A percentile compares a stretch with the other conserved stretches of the same genome.
Evolutionary conservation across 2,329 filamentous ascomycete species (phyloP).

Genomic region (Pezicula radicicola): DNA sequence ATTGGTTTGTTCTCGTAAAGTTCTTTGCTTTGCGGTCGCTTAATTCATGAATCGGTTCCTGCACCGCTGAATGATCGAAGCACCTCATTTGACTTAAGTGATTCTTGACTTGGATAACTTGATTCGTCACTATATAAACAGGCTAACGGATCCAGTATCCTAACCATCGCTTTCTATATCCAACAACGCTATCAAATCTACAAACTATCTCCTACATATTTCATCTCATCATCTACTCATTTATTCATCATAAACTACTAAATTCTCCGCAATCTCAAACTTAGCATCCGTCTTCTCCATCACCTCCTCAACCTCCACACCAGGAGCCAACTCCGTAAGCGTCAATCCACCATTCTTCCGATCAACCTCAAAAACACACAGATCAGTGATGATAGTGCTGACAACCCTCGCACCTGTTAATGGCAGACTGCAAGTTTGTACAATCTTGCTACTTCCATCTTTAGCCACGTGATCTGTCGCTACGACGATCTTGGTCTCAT

Average conservation of each 20-base stretch:
- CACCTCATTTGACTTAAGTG: too few relatives aligned
- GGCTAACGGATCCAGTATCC: too few relatives aligned
- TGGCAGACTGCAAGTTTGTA: conserved; percentile 60
- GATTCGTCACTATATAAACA: too few relatives aligned
- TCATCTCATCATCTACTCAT: conserved; percentile 5
- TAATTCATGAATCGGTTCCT: too few relatives aligned
- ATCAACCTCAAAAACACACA: conserved; percentile 66
- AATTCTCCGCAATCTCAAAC: conserved; percentile 58
- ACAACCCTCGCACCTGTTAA: conserved; percentile 65
- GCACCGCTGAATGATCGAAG: too few relatives aligned
- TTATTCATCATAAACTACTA: conserved; percentile 43
- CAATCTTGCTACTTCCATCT: conserved; percentile 64
- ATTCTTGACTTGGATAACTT: too few relatives aligned
- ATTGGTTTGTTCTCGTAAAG: too few relatives aligned
- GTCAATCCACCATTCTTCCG: conserved; percentile 57
- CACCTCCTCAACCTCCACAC: conserved; percentile 66
- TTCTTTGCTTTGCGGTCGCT: too few relatives aligned
- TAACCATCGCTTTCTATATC: too few relatives aligned
- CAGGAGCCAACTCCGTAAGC: conserved; percentile 68
- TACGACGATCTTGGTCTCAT: conserved; percentile 69
- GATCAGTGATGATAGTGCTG: conserved; percentile 73
- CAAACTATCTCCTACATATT: not conserved
- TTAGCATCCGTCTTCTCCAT: conserved; percentile 66
- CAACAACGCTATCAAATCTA: not conserved
- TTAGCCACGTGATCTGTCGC: conserved; percentile 69